Percentiles rank a stretch among this genome's conserved stretches.
Evolutionary conservation across 345 rosid genomes (phyloP).

Genomic region (Syzygium aromaticum): DNA sequence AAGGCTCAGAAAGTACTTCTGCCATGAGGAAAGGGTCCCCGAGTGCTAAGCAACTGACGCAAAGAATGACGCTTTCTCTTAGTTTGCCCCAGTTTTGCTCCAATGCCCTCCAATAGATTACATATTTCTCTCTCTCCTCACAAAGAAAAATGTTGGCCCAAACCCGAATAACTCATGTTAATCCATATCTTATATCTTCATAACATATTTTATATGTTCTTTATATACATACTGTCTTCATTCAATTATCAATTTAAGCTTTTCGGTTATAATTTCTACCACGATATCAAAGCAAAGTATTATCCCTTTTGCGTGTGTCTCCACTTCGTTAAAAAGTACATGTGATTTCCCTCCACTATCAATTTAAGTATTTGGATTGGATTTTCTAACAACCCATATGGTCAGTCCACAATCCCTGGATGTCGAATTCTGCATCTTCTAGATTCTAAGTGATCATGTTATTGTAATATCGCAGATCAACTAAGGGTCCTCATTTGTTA

Average conservation of each 20-base stretch:
- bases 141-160: not conserved
- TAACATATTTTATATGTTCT: not conserved
- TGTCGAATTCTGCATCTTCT: too few species aligned
- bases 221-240: not conserved
- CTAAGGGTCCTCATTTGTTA: too few species aligned
- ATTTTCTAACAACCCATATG: too few species aligned
- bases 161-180: not conserved
- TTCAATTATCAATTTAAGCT: not conserved
- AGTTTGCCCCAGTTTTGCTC: not conserved
- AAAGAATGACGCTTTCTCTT: not conserved
- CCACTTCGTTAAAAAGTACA: not conserved
- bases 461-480: too few species aligned
- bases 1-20: not conserved
- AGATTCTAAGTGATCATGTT: too few species aligned
- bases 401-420: too few species aligned
- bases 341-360: not conserved
- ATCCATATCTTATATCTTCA: not conserved
- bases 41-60: not conserved
- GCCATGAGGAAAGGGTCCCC: not conserved
- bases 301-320: not conserved
- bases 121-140: not conserved
- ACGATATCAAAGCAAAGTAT: not conserved
- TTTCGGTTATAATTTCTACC: fast-evolving
- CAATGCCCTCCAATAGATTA: not conserved
- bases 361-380: not conserved